Evolutionary conservation across 2,329 filamentous ascomycete genomes (phyloP).

Genomic region (Pezicula carpinea): DNA sequence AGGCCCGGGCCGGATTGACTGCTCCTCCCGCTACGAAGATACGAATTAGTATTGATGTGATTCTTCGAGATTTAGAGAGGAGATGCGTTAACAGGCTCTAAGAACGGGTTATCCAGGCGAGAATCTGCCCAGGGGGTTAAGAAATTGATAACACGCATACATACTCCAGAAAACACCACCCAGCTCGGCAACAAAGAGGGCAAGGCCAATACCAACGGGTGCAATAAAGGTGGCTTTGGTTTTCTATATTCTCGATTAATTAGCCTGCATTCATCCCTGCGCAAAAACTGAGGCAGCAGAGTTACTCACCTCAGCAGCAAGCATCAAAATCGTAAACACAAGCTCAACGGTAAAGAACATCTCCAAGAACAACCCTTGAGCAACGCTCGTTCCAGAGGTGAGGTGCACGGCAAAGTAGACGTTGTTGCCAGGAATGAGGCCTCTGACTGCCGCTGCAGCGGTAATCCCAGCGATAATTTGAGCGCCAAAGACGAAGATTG

Average conservation of each 20-base stretch:
- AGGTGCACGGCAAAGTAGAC: conserved; percentile 34
- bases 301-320: conserved; percentile 32
- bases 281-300: neutral
- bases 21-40: conserved; percentile 30
- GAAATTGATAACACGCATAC: neutral
- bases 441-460: conserved; percentile 34
- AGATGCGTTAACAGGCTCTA: neutral
- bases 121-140: neutral
- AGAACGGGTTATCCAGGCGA: neutral
- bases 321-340: conserved; percentile 42
- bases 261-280: neutral
- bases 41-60: neutral
- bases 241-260: conserved; percentile 25
- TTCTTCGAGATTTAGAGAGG: neutral
- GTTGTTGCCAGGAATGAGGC: conserved; percentile 16
- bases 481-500: conserved; percentile 20
- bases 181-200: conserved; percentile 39
- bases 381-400: conserved; percentile 31
- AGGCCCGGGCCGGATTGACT: conserved; percentile 40
- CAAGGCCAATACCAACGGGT: conserved; percentile 38
- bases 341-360: conserved; percentile 40
- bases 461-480: conserved; percentile 27
- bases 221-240: conserved; percentile 40
- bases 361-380: conserved; percentile 41
- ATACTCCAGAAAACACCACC: conserved; percentile 15